These are phyloP conservation scores for Ascochyta rabiei DNA, from an alignment of 2,329 filamentous ascomycete species.

Conservation along the genomic window DNA sequence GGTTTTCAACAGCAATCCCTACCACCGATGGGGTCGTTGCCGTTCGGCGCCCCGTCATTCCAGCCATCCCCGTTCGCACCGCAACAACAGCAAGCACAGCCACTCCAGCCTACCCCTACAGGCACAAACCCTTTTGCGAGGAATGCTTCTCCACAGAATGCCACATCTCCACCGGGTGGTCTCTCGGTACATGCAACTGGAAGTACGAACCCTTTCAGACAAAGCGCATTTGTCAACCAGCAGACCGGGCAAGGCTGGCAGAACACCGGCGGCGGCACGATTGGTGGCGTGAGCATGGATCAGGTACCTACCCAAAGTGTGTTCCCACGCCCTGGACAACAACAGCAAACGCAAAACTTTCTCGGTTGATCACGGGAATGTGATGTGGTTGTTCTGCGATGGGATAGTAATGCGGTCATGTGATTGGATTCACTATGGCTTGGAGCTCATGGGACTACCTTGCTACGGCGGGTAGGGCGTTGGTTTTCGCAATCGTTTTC, in stretches of 20 bases:
- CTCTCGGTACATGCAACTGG: slow-evolving; percentile 78
- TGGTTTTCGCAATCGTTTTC: slow-evolving; percentile 1
- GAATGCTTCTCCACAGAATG: slow-evolving; percentile 52
- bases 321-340: slow-evolving; percentile 78
- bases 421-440: not conserved
- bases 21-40: slow-evolving; percentile 34
- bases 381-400: not conserved
- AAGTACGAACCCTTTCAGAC: slow-evolving; percentile 92
- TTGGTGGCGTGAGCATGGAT: slow-evolving; percentile 75
- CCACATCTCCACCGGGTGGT: slow-evolving; percentile 36
- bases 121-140: slow-evolving; percentile 76
- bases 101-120: slow-evolving; percentile 64
- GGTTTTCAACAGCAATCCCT: slow-evolving; percentile 37
- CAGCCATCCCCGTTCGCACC: slow-evolving; percentile 43
- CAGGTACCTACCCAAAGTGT: slow-evolving; percentile 79
- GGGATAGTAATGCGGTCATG: slow-evolving; percentile 2
- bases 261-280: slow-evolving; percentile 74
- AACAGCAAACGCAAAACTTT: slow-evolving; percentile 38
- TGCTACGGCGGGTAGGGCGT: slow-evolving; percentile 8
- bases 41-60: slow-evolving; percentile 34
- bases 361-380: slow-evolving; percentile 26
- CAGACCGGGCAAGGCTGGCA: slow-evolving; percentile 90
- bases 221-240: slow-evolving; percentile 88
- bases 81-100: slow-evolving; percentile 47
- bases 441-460: not conserved